These are phyloP conservation scores for Marasmius tenuissimus DNA, from an alignment of 1,284 basidiomycete genomes.

Conservation along the genomic window DNA sequence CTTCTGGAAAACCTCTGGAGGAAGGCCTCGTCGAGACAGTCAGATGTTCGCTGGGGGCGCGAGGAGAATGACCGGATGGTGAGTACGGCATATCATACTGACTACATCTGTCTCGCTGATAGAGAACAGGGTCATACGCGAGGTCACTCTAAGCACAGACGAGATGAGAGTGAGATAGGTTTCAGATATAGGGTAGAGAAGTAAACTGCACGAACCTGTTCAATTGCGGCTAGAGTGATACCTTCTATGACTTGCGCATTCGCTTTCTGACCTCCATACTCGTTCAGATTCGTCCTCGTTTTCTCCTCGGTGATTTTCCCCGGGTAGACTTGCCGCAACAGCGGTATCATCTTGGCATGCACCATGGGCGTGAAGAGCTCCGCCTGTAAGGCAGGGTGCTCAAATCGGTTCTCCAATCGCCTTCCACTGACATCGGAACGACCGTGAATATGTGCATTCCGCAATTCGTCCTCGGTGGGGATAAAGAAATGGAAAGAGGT, in stretches of 20 bases:
- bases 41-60: no score
- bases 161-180: slow-evolving; percentile 6
- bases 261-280: slow-evolving; percentile 75
- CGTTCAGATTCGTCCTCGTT: slow-evolving; percentile 53
- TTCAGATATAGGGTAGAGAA: background rate
- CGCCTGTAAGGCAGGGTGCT: slow-evolving; percentile 78
- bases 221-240: slow-evolving; percentile 75
- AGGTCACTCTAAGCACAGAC: slow-evolving; percentile 51
- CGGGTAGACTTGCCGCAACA: slow-evolving; percentile 72
- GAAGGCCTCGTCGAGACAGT: no score
- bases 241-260: slow-evolving; percentile 71
- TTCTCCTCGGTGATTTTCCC: slow-evolving; percentile 68
- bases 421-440: slow-evolving; percentile 67
- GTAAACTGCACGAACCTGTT: slow-evolving; percentile 47
- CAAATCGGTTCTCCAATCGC: slow-evolving; percentile 81
- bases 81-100: no score
- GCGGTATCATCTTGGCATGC: slow-evolving; percentile 80
- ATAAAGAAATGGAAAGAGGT: slow-evolving; percentile 78
- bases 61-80: no score
- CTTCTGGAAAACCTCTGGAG: no score
- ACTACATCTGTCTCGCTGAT: slow-evolving; percentile 53
- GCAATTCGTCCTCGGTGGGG: slow-evolving; percentile 71
- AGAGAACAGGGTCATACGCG: slow-evolving; percentile 74
- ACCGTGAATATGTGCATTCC: slow-evolving; percentile 67
- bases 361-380: slow-evolving; percentile 88